phyloP scores from a whole-genome alignment of 1,284 basidiomycete species.

The Ganoderma leucocontextum region DNA sequence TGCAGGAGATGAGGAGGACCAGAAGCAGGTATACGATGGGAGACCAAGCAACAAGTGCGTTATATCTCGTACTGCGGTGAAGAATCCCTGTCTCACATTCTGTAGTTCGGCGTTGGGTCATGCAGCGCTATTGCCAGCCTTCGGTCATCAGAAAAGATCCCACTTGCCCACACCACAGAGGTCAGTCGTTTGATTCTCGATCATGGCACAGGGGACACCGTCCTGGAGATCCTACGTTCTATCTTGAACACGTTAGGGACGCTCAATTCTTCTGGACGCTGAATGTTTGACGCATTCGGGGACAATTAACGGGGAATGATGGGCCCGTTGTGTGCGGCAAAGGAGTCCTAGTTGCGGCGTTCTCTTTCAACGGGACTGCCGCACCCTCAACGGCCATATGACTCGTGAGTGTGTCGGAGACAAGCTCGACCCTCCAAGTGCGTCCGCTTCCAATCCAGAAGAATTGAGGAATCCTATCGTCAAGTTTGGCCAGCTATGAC shows the following conservation, averaged over 20 bases:
- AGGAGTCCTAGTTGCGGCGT: background rate
- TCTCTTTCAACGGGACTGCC: background rate
- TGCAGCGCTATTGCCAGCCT: conserved; percentile 31
- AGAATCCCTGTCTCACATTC: background rate
- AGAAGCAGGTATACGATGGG: conserved; percentile 5
- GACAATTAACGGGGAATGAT: too few relatives aligned
- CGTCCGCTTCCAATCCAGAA: background rate
- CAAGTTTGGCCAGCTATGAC: too few relatives aligned
- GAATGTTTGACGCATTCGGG: too few relatives aligned
- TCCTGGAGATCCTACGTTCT: background rate
- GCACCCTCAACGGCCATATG: background rate
- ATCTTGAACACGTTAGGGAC: background rate
- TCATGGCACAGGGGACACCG: background rate
- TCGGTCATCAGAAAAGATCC: conserved; percentile 36
- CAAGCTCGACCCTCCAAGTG: background rate
- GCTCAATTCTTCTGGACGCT: background rate
- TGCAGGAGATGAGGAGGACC: conserved; percentile 4
- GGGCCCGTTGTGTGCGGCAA: background rate
- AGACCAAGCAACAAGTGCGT: conserved; percentile 22
- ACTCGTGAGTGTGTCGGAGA: background rate
- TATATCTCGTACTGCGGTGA: background rate
- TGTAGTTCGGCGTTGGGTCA: conserved; percentile 17
- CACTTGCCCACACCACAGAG: conserved; percentile 73
- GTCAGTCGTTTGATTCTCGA: conserved; percentile 42
- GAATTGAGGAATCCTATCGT: background rate